Evolutionary conservation across 2,329 filamentous ascomycete genomes (phyloP).

Genomic region (Sporothrix protearum): DNA sequence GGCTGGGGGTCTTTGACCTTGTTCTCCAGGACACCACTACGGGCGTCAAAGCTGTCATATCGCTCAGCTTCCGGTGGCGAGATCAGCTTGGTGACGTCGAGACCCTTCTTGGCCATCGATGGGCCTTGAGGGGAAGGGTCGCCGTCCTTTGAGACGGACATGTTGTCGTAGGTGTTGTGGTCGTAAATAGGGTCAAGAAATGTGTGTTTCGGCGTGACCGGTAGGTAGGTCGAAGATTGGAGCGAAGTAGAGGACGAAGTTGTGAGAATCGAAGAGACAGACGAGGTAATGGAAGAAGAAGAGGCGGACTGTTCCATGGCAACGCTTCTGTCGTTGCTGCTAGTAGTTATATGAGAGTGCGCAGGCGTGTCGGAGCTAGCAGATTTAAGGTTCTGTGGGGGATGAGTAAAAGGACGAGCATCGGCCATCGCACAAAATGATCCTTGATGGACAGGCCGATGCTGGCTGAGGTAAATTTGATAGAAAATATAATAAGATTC

Average conservation of each 20-base stretch:
- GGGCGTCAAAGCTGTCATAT: slow-evolving; percentile 47
- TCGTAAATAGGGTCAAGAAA: neutral
- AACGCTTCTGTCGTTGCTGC: slow-evolving; percentile 12
- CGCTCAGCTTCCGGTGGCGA: slow-evolving; percentile 57
- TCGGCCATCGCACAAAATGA: slow-evolving; percentile 15
- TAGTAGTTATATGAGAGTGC: neutral
- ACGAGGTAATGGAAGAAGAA: slow-evolving; percentile 18
- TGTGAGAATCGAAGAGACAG: slow-evolving; percentile 7
- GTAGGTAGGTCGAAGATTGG: slow-evolving; percentile 11
- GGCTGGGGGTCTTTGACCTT: neutral
- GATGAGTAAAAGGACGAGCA: neutral
- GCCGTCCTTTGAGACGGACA: neutral
- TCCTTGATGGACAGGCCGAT: neutral
- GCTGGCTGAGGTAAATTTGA: neutral
- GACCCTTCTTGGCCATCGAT: slow-evolving; percentile 38
- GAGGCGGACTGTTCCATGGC: slow-evolving; percentile 27
- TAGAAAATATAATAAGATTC: too few species aligned
- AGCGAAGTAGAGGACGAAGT: neutral
- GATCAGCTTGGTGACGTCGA: slow-evolving; percentile 56
- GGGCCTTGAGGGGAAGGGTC: neutral
- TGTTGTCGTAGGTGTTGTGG: neutral
- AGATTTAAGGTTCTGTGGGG: neutral
- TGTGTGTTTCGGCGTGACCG: slow-evolving; percentile 9
- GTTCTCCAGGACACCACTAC: too few species aligned
- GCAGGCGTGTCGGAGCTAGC: neutral